A percentile compares a stretch with the other conserved stretches of the same genome.
Evolutionary conservation across 2,329 filamentous ascomycete genomes (phyloP).

Genomic region (Mycosphaerelloides madeirae): DNA sequence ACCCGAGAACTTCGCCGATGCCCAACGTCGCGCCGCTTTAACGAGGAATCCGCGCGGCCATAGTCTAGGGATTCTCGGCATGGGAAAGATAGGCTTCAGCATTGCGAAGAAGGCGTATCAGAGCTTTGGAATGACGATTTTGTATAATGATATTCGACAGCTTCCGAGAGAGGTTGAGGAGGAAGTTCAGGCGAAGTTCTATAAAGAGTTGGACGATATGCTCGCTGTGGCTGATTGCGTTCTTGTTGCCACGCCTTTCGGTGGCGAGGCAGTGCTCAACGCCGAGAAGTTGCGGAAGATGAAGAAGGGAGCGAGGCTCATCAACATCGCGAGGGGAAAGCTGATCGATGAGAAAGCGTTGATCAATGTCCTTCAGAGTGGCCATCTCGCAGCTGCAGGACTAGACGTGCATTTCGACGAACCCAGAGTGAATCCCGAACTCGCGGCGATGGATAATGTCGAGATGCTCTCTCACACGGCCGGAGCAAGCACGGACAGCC

Average conservation of each 20-base stretch:
- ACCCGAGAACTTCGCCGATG: constrained; percentile 49
- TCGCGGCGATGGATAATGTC: constrained; percentile 38
- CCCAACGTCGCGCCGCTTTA: constrained; percentile 55
- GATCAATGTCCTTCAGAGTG: constrained; percentile 53
- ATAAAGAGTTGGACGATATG: constrained; percentile 49
- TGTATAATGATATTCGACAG: constrained; percentile 57
- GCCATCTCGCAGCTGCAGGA: constrained; percentile 49
- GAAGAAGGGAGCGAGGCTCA: constrained; percentile 53
- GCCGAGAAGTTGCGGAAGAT: constrained; percentile 46
- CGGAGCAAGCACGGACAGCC: constrained; percentile 36
- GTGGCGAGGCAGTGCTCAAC: constrained; percentile 48
- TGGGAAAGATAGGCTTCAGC: constrained; percentile 50
- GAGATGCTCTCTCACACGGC: constrained; percentile 38
- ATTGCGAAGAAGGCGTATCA: constrained; percentile 56
- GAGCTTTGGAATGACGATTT: constrained; percentile 63
- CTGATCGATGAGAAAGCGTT: constrained; percentile 63
- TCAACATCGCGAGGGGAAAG: constrained; percentile 62
- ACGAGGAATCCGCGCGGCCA: constrained; percentile 43
- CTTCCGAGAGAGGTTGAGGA: constrained; percentile 44
- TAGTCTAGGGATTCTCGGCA: constrained; percentile 61
- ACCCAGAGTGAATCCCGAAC: constrained; percentile 48
- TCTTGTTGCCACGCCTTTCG: constrained; percentile 58
- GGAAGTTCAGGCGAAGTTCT: constrained; percentile 51
- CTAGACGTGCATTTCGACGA: constrained; percentile 63
- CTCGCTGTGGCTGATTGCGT: constrained; percentile 55